Conservation (phyloP, 495 filamentous ascomycete genomes). For the Aspergillus cavernicola region DNA sequence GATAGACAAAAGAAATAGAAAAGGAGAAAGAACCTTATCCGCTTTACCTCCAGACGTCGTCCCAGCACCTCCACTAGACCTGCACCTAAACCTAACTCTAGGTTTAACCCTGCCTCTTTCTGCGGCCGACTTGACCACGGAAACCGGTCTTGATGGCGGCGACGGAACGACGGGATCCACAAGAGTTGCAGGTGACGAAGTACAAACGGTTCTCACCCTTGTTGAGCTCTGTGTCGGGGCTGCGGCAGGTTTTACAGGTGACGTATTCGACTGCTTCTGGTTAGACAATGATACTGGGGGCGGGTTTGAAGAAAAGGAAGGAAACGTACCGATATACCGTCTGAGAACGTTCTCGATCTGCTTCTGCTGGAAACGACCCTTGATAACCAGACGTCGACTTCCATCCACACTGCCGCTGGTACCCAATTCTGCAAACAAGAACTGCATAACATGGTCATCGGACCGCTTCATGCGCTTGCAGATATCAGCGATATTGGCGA, state of each 20-base stretch:
- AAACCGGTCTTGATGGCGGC: slow-evolving; percentile 99
- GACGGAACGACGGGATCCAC: slow-evolving; percentile 85
- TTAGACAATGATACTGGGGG: slow-evolving; percentile 11
- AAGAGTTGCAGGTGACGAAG: slow-evolving; percentile 83
- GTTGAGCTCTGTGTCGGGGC: slow-evolving; percentile 90
- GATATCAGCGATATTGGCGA: slow-evolving; percentile 94
- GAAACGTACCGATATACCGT: slow-evolving; percentile 80
- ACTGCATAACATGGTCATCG: slow-evolving; percentile 95
- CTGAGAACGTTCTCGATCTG: slow-evolving; percentile 94
- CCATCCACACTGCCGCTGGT: slow-evolving; percentile 94
- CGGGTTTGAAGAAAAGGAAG: neutral
- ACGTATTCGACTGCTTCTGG: slow-evolving; percentile 79
- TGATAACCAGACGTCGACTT: slow-evolving; percentile 89
- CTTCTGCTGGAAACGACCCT: slow-evolving; percentile 97
- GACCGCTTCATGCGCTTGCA: slow-evolving; percentile 93
- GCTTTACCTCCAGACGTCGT: neutral
- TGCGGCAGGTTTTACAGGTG: slow-evolving; percentile 95
- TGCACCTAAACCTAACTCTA: slow-evolving; percentile 3
- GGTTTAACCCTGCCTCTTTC: slow-evolving; percentile 57
- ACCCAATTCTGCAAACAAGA: slow-evolving; percentile 96
- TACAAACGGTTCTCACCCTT: slow-evolving; percentile 97
- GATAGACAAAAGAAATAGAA: slow-evolving; percentile 7
- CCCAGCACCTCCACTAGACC: slow-evolving; percentile 20
- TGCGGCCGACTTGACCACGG: slow-evolving; percentile 95
- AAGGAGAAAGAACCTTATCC: neutral